Base-by-base conservation (phyloP, 768 basidiomycete species). In the Mycena kentingensis region DNA sequence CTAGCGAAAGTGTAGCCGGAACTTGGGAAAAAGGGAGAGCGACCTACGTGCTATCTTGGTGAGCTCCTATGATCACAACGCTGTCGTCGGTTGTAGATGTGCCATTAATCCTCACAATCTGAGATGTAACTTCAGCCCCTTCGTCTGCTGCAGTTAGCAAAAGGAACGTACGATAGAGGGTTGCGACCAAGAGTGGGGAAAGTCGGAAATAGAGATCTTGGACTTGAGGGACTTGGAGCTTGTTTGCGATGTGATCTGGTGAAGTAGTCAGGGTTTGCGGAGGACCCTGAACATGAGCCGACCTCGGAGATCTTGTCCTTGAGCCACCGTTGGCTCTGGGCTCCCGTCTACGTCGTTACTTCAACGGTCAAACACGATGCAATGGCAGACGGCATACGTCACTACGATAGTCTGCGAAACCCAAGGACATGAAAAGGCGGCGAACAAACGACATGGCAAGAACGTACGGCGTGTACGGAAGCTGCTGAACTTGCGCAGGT, bases 121-220 rank as follows among this genome's bases (percentile, higher is more conserved):
- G 60, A n/a, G 46, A 59, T 32, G 36, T 39, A 45, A 31, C 44
- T 41, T 59, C 24, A 60, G 54, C 34, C 37, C 41, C 49, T 54
- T 37, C 28, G 60, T 54, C 10, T 10, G 25, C 19, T 37, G 36
- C 5, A 37, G 18, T 16, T 22, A 35, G 48, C n/a, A 25, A 39
- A 19, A 25, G 34, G 36, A 29, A 66, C 83, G 53, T 64, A 88
- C 85, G 55, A 91, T 83, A 46, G 81, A 80, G 68, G 88, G 86
- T 76, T 97, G 94, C 10, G 85, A 86, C 93, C 93, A 94, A 2
- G 82, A 70, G 66, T 94, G 92, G 43, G 72, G 50, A 61, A 93
- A 93, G 67, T 92, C 91, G 22, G 76, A 71, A 51, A 93, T 68
- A 5, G 79, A 78, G 60, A 96, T 89, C 15, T 67, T 60, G 39